Evolutionary conservation across 2,329 filamentous ascomycete genomes (phyloP).

Genomic region (Sphaceloma murrayae): DNA sequence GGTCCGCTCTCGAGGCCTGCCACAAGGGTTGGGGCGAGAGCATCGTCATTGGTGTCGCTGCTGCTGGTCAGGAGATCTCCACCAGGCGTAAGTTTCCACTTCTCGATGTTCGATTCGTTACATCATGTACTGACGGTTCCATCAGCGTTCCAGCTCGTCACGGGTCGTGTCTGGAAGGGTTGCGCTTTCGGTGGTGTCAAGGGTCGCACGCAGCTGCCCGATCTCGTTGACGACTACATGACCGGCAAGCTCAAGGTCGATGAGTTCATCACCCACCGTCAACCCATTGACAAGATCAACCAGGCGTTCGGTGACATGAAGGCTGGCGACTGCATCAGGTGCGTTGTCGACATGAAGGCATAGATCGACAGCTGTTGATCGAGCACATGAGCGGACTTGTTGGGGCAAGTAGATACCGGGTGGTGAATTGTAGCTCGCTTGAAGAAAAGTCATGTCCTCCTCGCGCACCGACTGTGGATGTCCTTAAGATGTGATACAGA

Average conservation of each 20-base stretch:
- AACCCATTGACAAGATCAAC: constrained; percentile 76
- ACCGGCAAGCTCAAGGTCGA: constrained; percentile 89
- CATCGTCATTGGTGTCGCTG: constrained; percentile 95
- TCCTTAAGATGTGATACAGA: too few species aligned
- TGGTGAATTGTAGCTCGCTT: constrained; percentile 10
- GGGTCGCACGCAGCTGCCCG: constrained; percentile 83
- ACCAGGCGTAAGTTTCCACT: constrained; percentile 65
- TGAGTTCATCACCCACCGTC: constrained; percentile 97
- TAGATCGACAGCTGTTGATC: constrained; percentile 15
- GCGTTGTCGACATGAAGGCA: constrained; percentile 61
- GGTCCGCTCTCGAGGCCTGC: constrained; percentile 89
- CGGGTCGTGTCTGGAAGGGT: constrained; percentile 93
- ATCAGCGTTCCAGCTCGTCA: constrained; percentile 93
- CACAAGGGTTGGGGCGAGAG: constrained; percentile 99
- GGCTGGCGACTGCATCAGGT: constrained; percentile 90
- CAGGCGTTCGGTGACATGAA: constrained; percentile 89
- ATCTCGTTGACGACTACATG: constrained; percentile 82
- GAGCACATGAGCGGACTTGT: constrained; percentile 2
- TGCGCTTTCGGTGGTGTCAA: constrained; percentile 98
- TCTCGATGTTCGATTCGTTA: too few species aligned
- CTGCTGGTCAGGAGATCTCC: constrained; percentile 88
- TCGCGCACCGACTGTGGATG: too few species aligned
- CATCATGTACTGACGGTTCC: constrained; percentile 1
- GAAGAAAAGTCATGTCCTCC: too few species aligned
- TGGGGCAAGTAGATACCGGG: too few species aligned